Conservation (phyloP, 441 rosid genomes). For the Bruguiera hainesii region DNA sequence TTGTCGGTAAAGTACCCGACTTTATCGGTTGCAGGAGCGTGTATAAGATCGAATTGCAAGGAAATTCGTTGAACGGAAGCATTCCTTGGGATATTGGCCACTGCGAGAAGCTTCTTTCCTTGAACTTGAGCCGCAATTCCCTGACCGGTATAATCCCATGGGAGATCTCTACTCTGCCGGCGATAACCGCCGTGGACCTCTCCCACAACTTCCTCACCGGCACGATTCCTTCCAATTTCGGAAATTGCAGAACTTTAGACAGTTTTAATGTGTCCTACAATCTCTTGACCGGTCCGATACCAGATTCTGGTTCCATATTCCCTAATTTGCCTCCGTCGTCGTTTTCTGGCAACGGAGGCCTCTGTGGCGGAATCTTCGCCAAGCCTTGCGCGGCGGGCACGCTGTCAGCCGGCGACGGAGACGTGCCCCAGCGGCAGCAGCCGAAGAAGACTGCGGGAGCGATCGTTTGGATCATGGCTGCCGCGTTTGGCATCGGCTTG, state of each 20-base stretch:
- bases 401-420: constrained; percentile 29
- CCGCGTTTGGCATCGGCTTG: constrained; percentile 68
- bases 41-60: constrained; percentile 75
- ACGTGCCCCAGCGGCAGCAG: constrained; percentile 31
- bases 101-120: constrained; percentile 68
- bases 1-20: constrained; percentile 63
- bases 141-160: constrained; percentile 80
- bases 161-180: constrained; percentile 75
- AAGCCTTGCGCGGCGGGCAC: constrained; percentile 53
- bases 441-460: constrained; percentile 77
- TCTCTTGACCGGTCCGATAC: constrained; percentile 67
- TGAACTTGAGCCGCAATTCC: constrained; percentile 67
- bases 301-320: constrained; percentile 56
- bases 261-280: constrained; percentile 82
- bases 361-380: constrained; percentile 58
- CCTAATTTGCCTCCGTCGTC: constrained; percentile 71
- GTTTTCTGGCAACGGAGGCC: constrained; percentile 66
- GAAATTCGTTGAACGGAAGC: constrained; percentile 58
- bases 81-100: constrained; percentile 82
- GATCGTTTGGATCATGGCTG: constrained; percentile 82
- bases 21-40: constrained; percentile 61
- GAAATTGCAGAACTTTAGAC: constrained; percentile 66
- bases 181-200: constrained; percentile 69
- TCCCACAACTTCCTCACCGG: constrained; percentile 75
- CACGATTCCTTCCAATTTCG: constrained; percentile 75